Percentiles rank a stretch among this genome's conserved stretches.
phyloP scores from a whole-genome alignment of 345 rosid species.

The Gossypium ekmanianum region DNA sequence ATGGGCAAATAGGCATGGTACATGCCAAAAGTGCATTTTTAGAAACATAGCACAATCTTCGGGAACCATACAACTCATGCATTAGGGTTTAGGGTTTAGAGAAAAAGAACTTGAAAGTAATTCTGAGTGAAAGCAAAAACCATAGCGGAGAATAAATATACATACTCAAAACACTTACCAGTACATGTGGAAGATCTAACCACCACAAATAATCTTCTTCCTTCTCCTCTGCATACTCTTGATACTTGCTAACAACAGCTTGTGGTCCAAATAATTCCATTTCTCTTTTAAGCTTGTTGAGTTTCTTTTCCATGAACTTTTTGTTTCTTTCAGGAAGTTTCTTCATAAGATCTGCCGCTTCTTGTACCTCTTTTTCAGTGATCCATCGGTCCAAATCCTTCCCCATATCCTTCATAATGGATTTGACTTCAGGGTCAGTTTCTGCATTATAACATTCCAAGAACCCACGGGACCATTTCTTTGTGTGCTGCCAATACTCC shows the following conservation, averaged over 20 bases:
- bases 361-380: constrained; percentile 81
- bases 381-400: constrained; percentile 92
- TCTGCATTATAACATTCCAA: constrained; percentile 76
- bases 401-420: constrained; percentile 77
- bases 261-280: constrained; percentile 91
- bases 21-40: not conserved
- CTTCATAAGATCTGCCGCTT: constrained; percentile 69
- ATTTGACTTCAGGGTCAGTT: constrained; percentile 77
- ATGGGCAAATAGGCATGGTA: not conserved
- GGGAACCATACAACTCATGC: not conserved
- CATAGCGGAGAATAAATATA: not conserved
- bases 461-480: constrained; percentile 89
- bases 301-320: constrained; percentile 70
- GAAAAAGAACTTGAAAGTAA: too few relatives aligned
- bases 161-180: constrained; percentile 44
- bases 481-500: constrained; percentile 90
- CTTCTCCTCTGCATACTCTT: constrained; percentile 74
- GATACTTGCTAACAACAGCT: constrained; percentile 87
- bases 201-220: constrained; percentile 91
- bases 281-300: constrained; percentile 74
- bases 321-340: constrained; percentile 57
- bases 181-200: constrained; percentile 85
- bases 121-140: too few relatives aligned
- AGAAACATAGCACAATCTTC: not conserved
- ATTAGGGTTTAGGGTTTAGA: too few relatives aligned